A percentile compares a stretch with the other conserved stretches of the same genome.
phyloP scores from a whole-genome alignment of 192 early-diverging fungal genomes.

The Oehlia diaphana region DNA sequence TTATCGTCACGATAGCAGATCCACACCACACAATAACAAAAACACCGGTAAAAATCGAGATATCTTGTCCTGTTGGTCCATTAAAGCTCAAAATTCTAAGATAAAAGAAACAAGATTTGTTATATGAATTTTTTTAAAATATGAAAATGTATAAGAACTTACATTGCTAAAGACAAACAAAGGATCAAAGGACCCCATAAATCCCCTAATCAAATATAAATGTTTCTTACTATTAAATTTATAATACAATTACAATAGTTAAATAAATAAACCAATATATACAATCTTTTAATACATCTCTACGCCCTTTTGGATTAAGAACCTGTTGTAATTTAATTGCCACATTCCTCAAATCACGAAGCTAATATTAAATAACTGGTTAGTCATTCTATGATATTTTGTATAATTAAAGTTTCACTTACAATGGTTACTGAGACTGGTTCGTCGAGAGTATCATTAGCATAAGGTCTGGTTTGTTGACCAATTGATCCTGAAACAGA shows the following conservation, averaged over 20 bases:
- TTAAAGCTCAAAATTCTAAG: conserved; percentile 74
- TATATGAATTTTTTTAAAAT: background rate
- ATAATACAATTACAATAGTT: conserved; percentile 43
- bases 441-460: conserved; percentile 85
- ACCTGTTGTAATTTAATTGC: conserved; percentile 74
- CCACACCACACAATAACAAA: conserved; percentile 96
- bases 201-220: conserved; percentile 67
- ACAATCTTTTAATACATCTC: conserved; percentile 77
- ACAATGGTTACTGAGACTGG: conserved; percentile 91
- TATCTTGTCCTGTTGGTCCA: conserved; percentile 77
- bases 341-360: conserved; percentile 72
- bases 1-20: conserved; percentile 92
- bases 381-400: conserved; percentile 14
- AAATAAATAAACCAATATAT: conserved; percentile 36
- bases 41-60: conserved; percentile 85
- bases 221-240: background rate
- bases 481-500: conserved; percentile 2
- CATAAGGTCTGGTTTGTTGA: background rate
- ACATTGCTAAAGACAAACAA: conserved; percentile 88
- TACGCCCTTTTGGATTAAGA: conserved; percentile 60
- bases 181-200: conserved; percentile 96
- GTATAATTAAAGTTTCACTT: conserved; percentile 31
- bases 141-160: conserved; percentile 26
- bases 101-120: background rate
- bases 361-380: conserved; percentile 42